Evolutionary conservation across 306 rosid genomes (phyloP), one percentile per base, ranked within the genome.

Genomic region (Prinsepia uniflora): DNA sequence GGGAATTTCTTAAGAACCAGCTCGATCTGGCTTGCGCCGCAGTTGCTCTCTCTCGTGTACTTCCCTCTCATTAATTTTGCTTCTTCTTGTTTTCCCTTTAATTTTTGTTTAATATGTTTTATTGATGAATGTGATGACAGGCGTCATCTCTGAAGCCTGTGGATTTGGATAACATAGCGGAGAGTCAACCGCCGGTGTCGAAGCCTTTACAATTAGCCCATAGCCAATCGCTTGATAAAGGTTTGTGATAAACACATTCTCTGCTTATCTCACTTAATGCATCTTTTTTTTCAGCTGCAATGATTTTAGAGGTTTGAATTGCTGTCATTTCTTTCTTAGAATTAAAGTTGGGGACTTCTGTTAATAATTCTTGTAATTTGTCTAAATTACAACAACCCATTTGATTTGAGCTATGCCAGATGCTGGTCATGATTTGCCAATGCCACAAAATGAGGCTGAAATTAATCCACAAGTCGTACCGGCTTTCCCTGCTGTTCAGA

Each of bases 11-110:
- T 56, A 82, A 85, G 61, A 85, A 67, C 76, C 82, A 72, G 78
- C 89, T 85, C 63, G 74, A 80, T 66, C 73, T 82, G 60, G 89
- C 87, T 66, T 85, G 89, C 71, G 89, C 89, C 42, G 85, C 86
- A 8, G 87, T 66, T 24, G 89, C 89, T 56, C 78, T 69, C 57
- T 61, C 85, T 60, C 81, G 87, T 72, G 87, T 85, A 59, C 65
- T 24, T 69, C 10, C 60, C 30, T 75, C 19, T 30, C 49, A 22
- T 30, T n/a, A 34, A 53, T n/a, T 24, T 39, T 24, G 1, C 8
- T 36, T 40, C n/a, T n/a, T n/a, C n/a, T 45, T 0, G 24, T 19
- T 50, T 7, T 41, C 15, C 15, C 39, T 42, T 54, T 17, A 17
- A 45, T 24, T 6, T 5, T 12, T 17, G 6, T 18, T 5, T 12